Conservation (phyloP, 2,329 filamentous ascomycete species). For the Pseudogymnoascus pannorum region DNA sequence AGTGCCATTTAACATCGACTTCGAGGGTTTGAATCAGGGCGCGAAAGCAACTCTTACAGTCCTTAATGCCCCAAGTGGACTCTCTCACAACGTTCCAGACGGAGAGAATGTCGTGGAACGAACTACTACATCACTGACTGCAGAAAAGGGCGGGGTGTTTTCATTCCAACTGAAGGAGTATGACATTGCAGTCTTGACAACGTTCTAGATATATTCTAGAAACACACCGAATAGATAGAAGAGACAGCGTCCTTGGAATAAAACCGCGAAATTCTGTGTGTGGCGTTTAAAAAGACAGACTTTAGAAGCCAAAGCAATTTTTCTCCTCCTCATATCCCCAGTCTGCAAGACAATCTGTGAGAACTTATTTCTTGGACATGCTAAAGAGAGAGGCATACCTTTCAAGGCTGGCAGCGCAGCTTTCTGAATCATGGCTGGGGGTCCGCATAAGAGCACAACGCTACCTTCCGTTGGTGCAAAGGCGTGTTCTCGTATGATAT, state of each 20-base stretch:
- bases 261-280: background rate
- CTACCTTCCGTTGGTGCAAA: slow-evolving; percentile 33
- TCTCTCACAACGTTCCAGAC: slow-evolving; percentile 13
- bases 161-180: slow-evolving; percentile 20
- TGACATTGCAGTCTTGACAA: slow-evolving; percentile 22
- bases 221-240: background rate
- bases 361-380: slow-evolving; percentile 16
- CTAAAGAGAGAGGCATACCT: slow-evolving; percentile 15
- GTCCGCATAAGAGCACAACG: slow-evolving; percentile 42
- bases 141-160: slow-evolving; percentile 15
- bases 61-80: slow-evolving; percentile 30
- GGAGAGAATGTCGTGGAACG: slow-evolving; percentile 15
- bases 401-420: slow-evolving; percentile 41
- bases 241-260: background rate
- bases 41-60: slow-evolving; percentile 38
- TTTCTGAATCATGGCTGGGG: slow-evolving; percentile 43
- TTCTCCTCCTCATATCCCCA: slow-evolving; percentile 39
- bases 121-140: slow-evolving; percentile 12
- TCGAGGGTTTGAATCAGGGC: slow-evolving; percentile 36
- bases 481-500: slow-evolving; percentile 34
- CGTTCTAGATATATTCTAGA: background rate
- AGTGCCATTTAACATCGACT: slow-evolving; percentile 39
- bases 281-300: background rate
- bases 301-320: slow-evolving; percentile 38
- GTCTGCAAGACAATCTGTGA: background rate